Evolutionary conservation across 331 rosid species (phyloP).

Genomic region (Malus hybrid): DNA sequence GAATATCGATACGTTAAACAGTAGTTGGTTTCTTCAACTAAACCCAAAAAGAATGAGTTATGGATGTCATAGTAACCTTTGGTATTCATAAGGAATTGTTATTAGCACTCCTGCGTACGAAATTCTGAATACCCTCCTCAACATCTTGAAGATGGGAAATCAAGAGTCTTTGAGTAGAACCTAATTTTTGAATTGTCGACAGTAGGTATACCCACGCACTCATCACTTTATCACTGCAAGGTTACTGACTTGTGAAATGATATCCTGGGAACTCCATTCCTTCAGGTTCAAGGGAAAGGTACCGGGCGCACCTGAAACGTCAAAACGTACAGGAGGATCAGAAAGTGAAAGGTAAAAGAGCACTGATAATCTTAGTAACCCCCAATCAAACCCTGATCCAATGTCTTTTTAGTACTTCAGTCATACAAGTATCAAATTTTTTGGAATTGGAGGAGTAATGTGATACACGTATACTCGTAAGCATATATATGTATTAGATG

Average conservation of each 20-base stretch:
- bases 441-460: neutral
- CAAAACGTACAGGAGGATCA: conserved; percentile 4
- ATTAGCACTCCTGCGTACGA: no score
- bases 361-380: neutral
- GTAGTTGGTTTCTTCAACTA: no score
- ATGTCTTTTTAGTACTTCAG: neutral
- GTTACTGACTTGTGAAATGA: conserved; percentile 29
- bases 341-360: neutral
- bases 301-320: conserved; percentile 42
- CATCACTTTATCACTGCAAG: conserved; percentile 22
- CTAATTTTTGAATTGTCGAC: conserved; percentile 26
- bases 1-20: no score
- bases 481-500: no score
- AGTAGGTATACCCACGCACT: conserved; percentile 11
- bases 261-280: conserved; percentile 45
- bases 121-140: neutral
- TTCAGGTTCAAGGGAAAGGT: conserved; percentile 35
- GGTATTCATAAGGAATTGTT: neutral
- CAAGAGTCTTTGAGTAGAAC: conserved; percentile 13
- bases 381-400: neutral
- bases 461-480: no score
- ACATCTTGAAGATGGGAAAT: conserved; percentile 12
- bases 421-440: neutral
- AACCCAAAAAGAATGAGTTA: conserved; percentile 8
- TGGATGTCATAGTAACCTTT: conserved; percentile 9